Evolutionary conservation across 257 asterid species (phyloP), one percentile per base, ranked within the genome.

Genomic region (Voacanga thouarsii): DNA sequence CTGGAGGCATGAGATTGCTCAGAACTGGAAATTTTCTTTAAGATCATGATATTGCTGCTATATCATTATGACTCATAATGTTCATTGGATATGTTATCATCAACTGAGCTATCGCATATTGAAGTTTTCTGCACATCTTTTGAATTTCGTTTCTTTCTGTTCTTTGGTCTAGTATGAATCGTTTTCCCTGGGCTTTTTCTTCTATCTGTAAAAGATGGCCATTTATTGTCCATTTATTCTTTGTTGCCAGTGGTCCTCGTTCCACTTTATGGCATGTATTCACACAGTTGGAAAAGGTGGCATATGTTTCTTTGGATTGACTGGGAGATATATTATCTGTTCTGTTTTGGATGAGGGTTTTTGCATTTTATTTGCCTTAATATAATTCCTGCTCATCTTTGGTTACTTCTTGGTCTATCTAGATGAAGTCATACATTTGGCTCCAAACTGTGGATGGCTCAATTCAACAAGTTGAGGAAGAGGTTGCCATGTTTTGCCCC

Each of bases 401-500:
- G 50, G n/a, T 51, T 50, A 18, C 18, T 1, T 60, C 77, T 77
- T 45, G 21, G 23, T 53, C 19, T 65, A 47, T 79, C 14, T 60
- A 83, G 87, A 76, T 86, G 86, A 83, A 86, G 82, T 69, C 89
- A 45, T 86, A 83, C 61, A 74, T 86, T 75, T 86, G 89, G 89
- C 84, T 86, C 26, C 84, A 86, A 83, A 83, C 89, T 75, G 77
- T 78, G 72, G 89, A 83, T 86, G 89, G 86, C 77, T 79, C 89
- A 47, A 86, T 86, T 75, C 89, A 83, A 83, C 86, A 86, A 86
- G 89, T 86, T 82, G 89, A 86, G 78, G 83, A 83, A 83, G 87
- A 86, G 80, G 89, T 83, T 64, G 89, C 89, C 43, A 83, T 83
- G 87, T 86, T 83, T 81, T 86, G 89, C 72, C 89, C 89, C 11